Base-by-base conservation (phyloP, 2,329 filamentous ascomycete species). In the Dothidotthia symphoricarpi region DNA sequence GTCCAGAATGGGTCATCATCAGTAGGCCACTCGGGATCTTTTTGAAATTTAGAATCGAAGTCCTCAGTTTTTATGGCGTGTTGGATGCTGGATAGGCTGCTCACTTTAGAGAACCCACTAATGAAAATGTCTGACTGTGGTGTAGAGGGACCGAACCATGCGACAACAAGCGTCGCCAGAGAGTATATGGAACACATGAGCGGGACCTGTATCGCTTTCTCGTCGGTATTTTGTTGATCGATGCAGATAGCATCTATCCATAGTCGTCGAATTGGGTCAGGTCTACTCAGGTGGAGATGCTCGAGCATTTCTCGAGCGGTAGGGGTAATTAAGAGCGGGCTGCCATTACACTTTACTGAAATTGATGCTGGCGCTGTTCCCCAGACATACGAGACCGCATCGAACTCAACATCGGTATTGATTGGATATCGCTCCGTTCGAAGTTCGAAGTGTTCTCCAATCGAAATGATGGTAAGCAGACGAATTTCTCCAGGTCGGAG, bases 201-300 rank as follows among this genome's bases (percentile, higher is more conserved):
- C 5, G 27, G 36, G 1, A 42, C 32, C 5, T 46, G 39, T 2
- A 32, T 16, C 8, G 35, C 32, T 14, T 42, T 42, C 26, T 46
- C 43, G 8, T 29, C 28, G 1, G 15, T 2, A 13, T 43, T n/a
- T 1, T 13, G 9, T n/a, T 46, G 39, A 4, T 28, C 25, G 24
- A 40, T 36, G 13, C 32, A 41, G 6, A 41, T 33, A 6, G 39
- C 35, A 15, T 45, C 43, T 2, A 45, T 29, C 39, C 33, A 42
- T 0, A 45, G 13, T 1, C 19, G 35, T 4, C 12, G 15, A 0
- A 28, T 6, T 3, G 19, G 19, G 5, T 34, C 11, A 1, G 30
- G 35, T 9, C 22, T 28, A 25, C 22, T 36, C 1, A 36, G 19
- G 12, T 33, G 29, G 3, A 39, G 16, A 12, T 39, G 27, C 3